Percentiles rank a stretch among this genome's conserved stretches.
phyloP scores from a whole-genome alignment of 2,329 filamentous ascomycete genomes.

The Dactylellina sp. region DNA sequence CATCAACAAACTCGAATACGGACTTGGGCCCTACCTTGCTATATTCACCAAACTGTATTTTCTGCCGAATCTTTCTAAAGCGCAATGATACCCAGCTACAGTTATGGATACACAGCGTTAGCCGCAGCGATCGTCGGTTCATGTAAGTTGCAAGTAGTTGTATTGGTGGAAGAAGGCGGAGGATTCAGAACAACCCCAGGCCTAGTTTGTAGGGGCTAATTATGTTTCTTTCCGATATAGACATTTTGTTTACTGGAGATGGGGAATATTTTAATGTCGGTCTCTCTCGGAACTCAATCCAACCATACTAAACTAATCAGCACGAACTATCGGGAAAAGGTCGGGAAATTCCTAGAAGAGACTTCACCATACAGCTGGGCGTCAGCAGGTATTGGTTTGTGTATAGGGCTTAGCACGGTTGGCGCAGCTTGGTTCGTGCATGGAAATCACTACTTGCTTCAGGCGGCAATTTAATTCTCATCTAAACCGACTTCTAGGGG shows the following conservation, averaged over 20 bases:
- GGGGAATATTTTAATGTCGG: slow-evolving; percentile 94
- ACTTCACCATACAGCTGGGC: slow-evolving; percentile 97
- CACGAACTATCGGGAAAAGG: slow-evolving; percentile 67
- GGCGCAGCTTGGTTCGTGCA: slow-evolving; percentile 89
- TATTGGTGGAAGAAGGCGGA: too few relatives aligned
- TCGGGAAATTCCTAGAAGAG: slow-evolving; percentile 92
- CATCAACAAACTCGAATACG: too few relatives aligned
- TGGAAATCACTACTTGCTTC: not conserved
- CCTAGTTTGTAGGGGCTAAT: slow-evolving; percentile 61
- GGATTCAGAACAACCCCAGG: not conserved
- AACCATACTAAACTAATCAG: slow-evolving; percentile 14
- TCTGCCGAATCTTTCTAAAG: not conserved
- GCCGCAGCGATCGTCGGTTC: slow-evolving; percentile 79
- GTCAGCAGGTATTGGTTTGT: slow-evolving; percentile 87
- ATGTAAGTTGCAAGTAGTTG: slow-evolving; percentile 71
- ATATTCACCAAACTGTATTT: not conserved
- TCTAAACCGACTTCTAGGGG: slow-evolving; percentile 73
- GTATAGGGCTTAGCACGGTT: slow-evolving; percentile 94
- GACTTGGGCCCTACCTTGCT: too few relatives aligned
- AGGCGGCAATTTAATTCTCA: not conserved
- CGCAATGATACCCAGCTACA: slow-evolving; percentile 79
- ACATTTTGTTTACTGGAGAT: slow-evolving; percentile 98
- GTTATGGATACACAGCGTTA: slow-evolving; percentile 71
- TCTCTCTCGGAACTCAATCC: slow-evolving; percentile 19
- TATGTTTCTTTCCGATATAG: slow-evolving; percentile 67